Conservation (phyloP, 805 yeast genomes). For the Hanseniaspora vineae region DNA sequence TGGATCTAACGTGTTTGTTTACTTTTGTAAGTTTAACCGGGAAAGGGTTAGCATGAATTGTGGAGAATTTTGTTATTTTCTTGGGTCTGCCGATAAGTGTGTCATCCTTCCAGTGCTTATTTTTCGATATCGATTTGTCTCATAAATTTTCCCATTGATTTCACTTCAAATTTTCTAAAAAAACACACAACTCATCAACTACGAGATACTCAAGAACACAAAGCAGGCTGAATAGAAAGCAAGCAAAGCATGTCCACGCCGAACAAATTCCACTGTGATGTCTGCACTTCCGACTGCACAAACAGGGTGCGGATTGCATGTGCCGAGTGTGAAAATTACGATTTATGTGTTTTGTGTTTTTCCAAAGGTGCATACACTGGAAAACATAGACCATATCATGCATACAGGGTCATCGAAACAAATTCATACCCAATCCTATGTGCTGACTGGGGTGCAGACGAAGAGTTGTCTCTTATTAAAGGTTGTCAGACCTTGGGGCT, state of each 20-base stretch:
- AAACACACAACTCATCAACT: too few relatives aligned
- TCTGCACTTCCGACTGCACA: slow-evolving; percentile 93
- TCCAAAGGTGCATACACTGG: slow-evolving; percentile 71
- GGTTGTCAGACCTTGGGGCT: slow-evolving; percentile 86
- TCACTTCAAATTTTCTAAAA: too few relatives aligned
- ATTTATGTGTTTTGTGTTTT: slow-evolving; percentile 96
- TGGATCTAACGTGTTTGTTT: too few relatives aligned
- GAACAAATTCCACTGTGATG: slow-evolving; percentile 78
- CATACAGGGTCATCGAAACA: slow-evolving; percentile 83
- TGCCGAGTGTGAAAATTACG: slow-evolving; percentile 88
- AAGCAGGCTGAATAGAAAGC: background rate
- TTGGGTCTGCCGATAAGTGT: too few relatives aligned
- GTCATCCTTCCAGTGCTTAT: too few relatives aligned
- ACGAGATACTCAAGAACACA: background rate
- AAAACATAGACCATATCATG: slow-evolving; percentile 89
- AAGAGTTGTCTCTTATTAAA: slow-evolving; percentile 75
- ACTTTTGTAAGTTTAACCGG: too few relatives aligned
- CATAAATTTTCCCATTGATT: too few relatives aligned
- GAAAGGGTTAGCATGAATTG: too few relatives aligned
- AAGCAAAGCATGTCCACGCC: slow-evolving; percentile 8
- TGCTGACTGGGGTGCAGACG: slow-evolving; percentile 97
- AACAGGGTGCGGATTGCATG: slow-evolving; percentile 82
- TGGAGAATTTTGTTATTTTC: too few relatives aligned
- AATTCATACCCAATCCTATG: slow-evolving; percentile 88
- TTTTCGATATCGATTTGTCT: too few relatives aligned